Percentiles rank a stretch among this genome's conserved stretches.
Conservation (phyloP, 441 rosid species). For the Erodium trifolium region DNA sequence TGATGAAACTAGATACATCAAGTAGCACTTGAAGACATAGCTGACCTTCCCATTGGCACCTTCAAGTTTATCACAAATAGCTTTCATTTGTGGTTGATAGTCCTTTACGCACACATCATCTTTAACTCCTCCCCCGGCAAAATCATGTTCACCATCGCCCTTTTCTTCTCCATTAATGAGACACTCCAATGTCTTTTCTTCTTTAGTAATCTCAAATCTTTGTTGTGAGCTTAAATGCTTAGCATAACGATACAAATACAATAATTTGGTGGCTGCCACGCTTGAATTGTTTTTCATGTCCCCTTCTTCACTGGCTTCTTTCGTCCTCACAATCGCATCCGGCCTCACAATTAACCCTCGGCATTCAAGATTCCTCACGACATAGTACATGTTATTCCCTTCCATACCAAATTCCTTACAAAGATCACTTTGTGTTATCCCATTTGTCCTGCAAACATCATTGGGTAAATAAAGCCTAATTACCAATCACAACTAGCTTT, state of each 20-base stretch:
- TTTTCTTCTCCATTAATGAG: slow-evolving; percentile 30
- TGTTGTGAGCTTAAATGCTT: slow-evolving; percentile 74
- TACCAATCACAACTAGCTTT: too few species aligned
- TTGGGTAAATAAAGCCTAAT: background rate
- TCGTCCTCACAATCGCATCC: slow-evolving; percentile 65
- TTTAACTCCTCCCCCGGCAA: slow-evolving; percentile 29
- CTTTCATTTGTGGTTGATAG: slow-evolving; percentile 73
- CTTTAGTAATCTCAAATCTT: slow-evolving; percentile 64
- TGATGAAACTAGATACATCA: background rate
- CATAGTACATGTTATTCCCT: slow-evolving; percentile 64
- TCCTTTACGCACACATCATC: slow-evolving; percentile 69
- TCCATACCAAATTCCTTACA: slow-evolving; percentile 66
- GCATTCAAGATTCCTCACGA: slow-evolving; percentile 67
- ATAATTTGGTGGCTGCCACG: slow-evolving; percentile 48
- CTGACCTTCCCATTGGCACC: slow-evolving; percentile 68
- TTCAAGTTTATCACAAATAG: slow-evolving; percentile 74
- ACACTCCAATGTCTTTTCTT: slow-evolving; percentile 30
- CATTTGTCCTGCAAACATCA: slow-evolving; percentile 47
- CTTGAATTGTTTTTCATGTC: slow-evolving; percentile 47
- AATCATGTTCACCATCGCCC: slow-evolving; percentile 28
- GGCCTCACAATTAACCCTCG: slow-evolving; percentile 65
- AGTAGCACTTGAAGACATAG: slow-evolving; percentile 3
- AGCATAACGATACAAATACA: slow-evolving; percentile 65
- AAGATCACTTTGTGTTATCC: slow-evolving; percentile 69
- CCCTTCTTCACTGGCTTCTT: slow-evolving; percentile 53